Percentiles rank a stretch among this genome's conserved stretches.
phyloP scores from a whole-genome alignment of 2,329 filamentous ascomycete genomes.

The Exutisphaerella laricina region DNA sequence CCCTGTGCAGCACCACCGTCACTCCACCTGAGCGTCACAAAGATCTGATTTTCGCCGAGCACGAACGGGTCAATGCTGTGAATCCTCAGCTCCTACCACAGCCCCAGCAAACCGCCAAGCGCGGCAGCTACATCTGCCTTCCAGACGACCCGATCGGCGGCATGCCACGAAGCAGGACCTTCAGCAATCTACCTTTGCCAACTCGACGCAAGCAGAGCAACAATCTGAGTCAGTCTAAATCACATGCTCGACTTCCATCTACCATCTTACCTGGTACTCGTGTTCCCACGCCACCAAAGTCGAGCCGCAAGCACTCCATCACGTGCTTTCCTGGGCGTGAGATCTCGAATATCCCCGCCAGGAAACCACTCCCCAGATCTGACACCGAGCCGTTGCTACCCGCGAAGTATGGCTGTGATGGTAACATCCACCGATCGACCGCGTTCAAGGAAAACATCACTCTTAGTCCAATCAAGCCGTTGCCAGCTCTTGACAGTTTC shows the following conservation, averaged over 20 bases:
- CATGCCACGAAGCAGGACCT: slow-evolving; percentile 33
- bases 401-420: slow-evolving; percentile 8
- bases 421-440: slow-evolving; percentile 20
- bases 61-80: slow-evolving; percentile 3
- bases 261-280: slow-evolving; percentile 19
- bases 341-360: slow-evolving; percentile 11
- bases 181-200: slow-evolving; percentile 34
- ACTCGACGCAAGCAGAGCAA: slow-evolving; percentile 21
- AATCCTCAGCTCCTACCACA: slow-evolving; percentile 10
- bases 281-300: slow-evolving; percentile 23
- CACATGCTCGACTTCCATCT: slow-evolving; percentile 28
- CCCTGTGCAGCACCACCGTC: slow-evolving; percentile 21
- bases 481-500: slow-evolving; percentile 17
- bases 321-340: slow-evolving; percentile 17
- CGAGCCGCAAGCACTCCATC: slow-evolving; percentile 25
- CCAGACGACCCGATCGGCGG: slow-evolving; percentile 31
- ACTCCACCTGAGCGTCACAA: slow-evolving; percentile 14
- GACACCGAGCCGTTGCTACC: slow-evolving; percentile 33
- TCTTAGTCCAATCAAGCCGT: slow-evolving; percentile 25
- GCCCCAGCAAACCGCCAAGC: slow-evolving; percentile 11
- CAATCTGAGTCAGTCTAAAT: slow-evolving; percentile 23
- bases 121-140: slow-evolving; percentile 32
- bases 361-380: slow-evolving; percentile 26
- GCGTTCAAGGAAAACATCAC: slow-evolving; percentile 34
- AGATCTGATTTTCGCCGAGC: slow-evolving; percentile 4